Conservation (phyloP, 2,329 filamentous ascomycete genomes). For the Cladosporium sp. region DNA sequence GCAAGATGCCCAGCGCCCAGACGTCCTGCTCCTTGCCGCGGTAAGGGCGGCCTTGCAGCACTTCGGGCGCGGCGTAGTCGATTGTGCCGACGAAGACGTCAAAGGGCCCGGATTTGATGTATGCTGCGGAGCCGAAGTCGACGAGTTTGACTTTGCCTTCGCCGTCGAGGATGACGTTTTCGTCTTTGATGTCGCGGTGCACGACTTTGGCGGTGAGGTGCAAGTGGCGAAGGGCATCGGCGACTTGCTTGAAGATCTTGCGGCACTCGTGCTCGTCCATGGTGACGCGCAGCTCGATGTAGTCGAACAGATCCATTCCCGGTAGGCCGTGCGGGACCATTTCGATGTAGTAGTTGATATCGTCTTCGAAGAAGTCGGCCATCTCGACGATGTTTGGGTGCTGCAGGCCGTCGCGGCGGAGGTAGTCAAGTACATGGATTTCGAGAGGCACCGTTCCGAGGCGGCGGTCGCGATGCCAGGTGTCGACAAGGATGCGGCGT, state of each 20-base stretch:
- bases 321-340: slow-evolving; percentile 94
- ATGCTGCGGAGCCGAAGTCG: slow-evolving; percentile 95
- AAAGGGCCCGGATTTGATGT: slow-evolving; percentile 97
- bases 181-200: slow-evolving; percentile 97
- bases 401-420: slow-evolving; percentile 65
- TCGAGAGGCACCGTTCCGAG: slow-evolving; percentile 93
- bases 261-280: slow-evolving; percentile 95
- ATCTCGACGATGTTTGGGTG: slow-evolving; percentile 66
- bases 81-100: slow-evolving; percentile 99
- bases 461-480: slow-evolving; percentile 90
- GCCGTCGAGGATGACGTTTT: slow-evolving; percentile 94
- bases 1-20: slow-evolving; percentile 92
- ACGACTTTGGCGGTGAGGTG: slow-evolving; percentile 89
- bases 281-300: slow-evolving; percentile 91
- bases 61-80: slow-evolving; percentile 98
- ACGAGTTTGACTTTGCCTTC: slow-evolving; percentile 96
- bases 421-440: slow-evolving; percentile 93
- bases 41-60: slow-evolving; percentile 86
- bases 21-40: slow-evolving; percentile 96
- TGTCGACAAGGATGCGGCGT: slow-evolving; percentile 91
- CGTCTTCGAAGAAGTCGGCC: slow-evolving; percentile 69
- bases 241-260: slow-evolving; percentile 93
- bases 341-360: slow-evolving; percentile 96
- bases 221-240: slow-evolving; percentile 81
- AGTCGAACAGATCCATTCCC: slow-evolving; percentile 98